Evolutionary conservation across 176 grass and related monocot genomes (phyloP), one percentile per base, ranked within the genome.

Genomic region (Lolium rigidum): DNA sequence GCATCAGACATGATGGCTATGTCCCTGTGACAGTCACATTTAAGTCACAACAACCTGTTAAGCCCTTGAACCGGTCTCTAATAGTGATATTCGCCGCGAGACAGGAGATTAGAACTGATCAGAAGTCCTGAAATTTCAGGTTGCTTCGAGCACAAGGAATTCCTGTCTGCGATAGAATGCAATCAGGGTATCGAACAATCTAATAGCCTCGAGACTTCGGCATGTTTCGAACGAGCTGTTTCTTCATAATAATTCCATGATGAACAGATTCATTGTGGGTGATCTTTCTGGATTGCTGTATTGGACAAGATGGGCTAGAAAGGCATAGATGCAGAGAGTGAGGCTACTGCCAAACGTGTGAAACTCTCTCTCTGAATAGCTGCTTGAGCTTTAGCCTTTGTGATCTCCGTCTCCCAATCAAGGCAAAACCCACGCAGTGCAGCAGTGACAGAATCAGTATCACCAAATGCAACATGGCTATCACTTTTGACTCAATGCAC

Each of bases 321-420:
- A 76, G 41, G 10, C 39, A 35, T 35, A 35, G 31, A 35, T 35
- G 31, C 31, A 37, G 2, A 49, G 22, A 28, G n/a, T 6, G 20
- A 57, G 13, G 76, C 70, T 38, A 39, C 7, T 46, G 43, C 43
- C 13, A 55, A 74, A 82, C 79, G 71, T 86, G 83, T 71, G 61
- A 77, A 70, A 55, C 54, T 4, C 65, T 79, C 63, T 16, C 18
- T 20, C 31, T 10, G 14, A 68, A 5, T 46, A n/a, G 28, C 37
- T 54, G 9, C 11, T 74, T 39, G 58, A 52, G 14, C 46, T 54
- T 54, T 26, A 21, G 5, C 16, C 12, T 47, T 67, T 73, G 24
- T 22, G 39, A 25, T 55, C 85, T 50, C 75, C 1, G 68, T 80
- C 80, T 75, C 89, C 57, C 67, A 22, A 75, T 84, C 80, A 89